A percentile compares a stretch with the other conserved stretches of the same genome.
Conservation (phyloP, 129 eudicot genomes). For the Deinandra increscens region DNA sequence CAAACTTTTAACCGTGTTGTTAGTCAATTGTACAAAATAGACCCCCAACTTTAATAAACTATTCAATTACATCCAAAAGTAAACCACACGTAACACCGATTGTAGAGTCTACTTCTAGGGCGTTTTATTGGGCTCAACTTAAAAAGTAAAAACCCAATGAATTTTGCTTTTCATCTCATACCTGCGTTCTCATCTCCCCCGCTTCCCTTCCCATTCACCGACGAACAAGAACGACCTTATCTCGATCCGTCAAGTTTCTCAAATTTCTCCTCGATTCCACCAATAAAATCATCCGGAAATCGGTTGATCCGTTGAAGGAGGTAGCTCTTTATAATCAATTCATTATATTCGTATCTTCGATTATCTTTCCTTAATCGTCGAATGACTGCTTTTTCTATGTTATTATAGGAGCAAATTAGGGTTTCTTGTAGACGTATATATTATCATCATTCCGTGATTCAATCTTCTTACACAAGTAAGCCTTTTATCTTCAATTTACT, state of each 20-base stretch:
- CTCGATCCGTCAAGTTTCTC: slow-evolving; percentile 30
- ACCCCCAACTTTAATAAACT: too few species aligned
- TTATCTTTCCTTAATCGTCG: slow-evolving; percentile 12
- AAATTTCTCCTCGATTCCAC: neutral
- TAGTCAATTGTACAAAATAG: too few species aligned
- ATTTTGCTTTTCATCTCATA: too few species aligned
- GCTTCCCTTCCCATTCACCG: slow-evolving; percentile 11
- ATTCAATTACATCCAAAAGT: too few species aligned
- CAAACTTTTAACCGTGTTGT: too few species aligned
- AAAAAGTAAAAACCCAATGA: too few species aligned
- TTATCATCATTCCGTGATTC: neutral
- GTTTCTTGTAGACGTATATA: neutral
- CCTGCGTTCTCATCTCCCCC: neutral
- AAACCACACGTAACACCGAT: too few species aligned
- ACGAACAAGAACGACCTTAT: slow-evolving; percentile 19
- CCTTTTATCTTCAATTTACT: neutral
- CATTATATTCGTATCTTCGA: slow-evolving; percentile 8
- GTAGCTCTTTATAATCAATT: slow-evolving; percentile 16
- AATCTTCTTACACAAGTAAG: neutral
- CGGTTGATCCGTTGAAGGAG: slow-evolving; percentile 26
- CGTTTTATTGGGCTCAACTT: too few species aligned
- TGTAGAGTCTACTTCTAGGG: too few species aligned
- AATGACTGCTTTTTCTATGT: neutral
- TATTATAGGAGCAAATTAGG: slow-evolving; percentile 21
- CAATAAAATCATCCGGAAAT: slow-evolving; percentile 4